Evolutionary conservation across 148 eudicot species (phyloP), one percentile per base, ranked within the genome.

Genomic region (Silene uniflora): DNA sequence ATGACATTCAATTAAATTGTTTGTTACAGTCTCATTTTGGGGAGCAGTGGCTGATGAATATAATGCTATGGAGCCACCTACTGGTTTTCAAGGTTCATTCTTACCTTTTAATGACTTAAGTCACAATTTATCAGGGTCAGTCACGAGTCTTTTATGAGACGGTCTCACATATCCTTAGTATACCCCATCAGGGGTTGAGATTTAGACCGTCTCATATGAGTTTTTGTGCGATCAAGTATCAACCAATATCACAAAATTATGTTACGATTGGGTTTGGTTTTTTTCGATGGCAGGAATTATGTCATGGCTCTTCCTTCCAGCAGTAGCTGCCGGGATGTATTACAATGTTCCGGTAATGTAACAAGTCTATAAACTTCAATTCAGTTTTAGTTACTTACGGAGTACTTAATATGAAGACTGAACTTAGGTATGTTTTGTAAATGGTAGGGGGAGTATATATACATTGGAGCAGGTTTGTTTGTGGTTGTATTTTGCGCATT

Each of bases 271-370:
- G 65, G 16, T 21, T 9, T 35, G 17, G 70, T 69, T 23, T 49
- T 60, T 52, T 42, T 75, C 73, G 46, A 25, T 60, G 69, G 35
- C 88, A 93, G 96, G 96, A 61, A 72, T 91, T 39, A 93, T 93
- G 62, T 93, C 98, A 62, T 93, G 93, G 98, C 82, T 89, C 22
- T 93, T 93, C 81, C 93, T 84, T 79, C 96, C 98, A 13, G 88
- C 93, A 52, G 78, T 93, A 72, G 89, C 88, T 69, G 90, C 89
- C 9, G 98, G 93, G 70, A 87, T 93, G 93, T 93, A 93, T 66
- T 87, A 88, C 81, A 76, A 93, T 72, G 92, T 62, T 79, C 98
- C 96, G 89, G 98, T 93, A 87, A 60, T 5, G 62, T 64, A 22
- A 8, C 27, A 23, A 25, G 18, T 70, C 19, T 42, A 69, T 8